These are phyloP conservation scores for Lasiodiplodia gonubiensis DNA, from an alignment of 2,329 filamentous ascomycete species.

Conservation along the genomic window DNA sequence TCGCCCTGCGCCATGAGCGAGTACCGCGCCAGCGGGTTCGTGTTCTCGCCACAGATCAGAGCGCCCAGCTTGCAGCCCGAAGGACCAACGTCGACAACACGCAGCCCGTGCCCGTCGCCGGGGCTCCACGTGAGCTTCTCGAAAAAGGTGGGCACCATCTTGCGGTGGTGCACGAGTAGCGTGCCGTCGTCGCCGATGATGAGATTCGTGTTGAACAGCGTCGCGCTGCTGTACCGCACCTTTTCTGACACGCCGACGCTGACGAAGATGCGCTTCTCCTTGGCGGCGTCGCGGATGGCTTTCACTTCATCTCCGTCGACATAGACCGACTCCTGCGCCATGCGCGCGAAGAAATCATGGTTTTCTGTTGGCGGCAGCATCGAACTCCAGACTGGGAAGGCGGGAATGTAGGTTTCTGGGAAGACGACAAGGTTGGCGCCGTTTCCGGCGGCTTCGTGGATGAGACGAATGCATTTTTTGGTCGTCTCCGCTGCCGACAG, in stretches of 20 bases:
- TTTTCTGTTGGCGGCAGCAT: slow-evolving; percentile 56
- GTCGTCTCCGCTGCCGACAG: slow-evolving; percentile 55
- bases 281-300: slow-evolving; percentile 49
- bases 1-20: slow-evolving; percentile 61
- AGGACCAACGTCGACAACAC: slow-evolving; percentile 50
- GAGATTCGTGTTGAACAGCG: slow-evolving; percentile 60
- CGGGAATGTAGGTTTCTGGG: slow-evolving; percentile 60
- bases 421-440: slow-evolving; percentile 60
- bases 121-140: slow-evolving; percentile 62
- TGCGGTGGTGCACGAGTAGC: slow-evolving; percentile 59
- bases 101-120: slow-evolving; percentile 59
- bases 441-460: slow-evolving; percentile 52
- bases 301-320: slow-evolving; percentile 55
- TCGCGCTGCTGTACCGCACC: slow-evolving; percentile 50
- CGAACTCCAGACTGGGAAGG: slow-evolving; percentile 60
- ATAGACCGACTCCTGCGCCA: slow-evolving; percentile 54
- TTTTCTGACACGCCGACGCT: slow-evolving; percentile 60
- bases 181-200: slow-evolving; percentile 54
- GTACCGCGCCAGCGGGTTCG: slow-evolving; percentile 61
- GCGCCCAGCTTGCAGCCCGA: slow-evolving; percentile 54
- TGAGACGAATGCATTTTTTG: slow-evolving; percentile 54
- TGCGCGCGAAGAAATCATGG: slow-evolving; percentile 56
- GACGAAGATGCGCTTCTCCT: slow-evolving; percentile 47
- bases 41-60: slow-evolving; percentile 64
- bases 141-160: slow-evolving; percentile 62